These are phyloP conservation scores for Clonostachys chloroleuca DNA, from an alignment of 2,329 filamentous ascomycete genomes.

Conservation along the genomic window DNA sequence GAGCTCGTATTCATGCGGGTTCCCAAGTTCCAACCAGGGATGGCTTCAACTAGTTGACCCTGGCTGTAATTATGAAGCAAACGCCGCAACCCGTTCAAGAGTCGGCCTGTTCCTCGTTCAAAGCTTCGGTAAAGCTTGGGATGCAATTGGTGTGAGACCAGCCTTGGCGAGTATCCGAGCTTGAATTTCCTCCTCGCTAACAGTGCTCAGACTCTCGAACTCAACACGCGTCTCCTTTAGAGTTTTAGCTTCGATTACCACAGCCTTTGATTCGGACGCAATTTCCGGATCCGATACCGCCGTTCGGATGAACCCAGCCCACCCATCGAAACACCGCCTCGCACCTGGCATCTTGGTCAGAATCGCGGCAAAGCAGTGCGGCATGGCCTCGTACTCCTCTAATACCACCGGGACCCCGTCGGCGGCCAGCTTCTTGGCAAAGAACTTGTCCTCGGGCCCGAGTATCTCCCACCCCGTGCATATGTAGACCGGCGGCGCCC, in stretches of 20 bases:
- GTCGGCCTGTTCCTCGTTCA: slow-evolving; percentile 3
- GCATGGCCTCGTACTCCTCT: slow-evolving; percentile 77
- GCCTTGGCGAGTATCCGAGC: slow-evolving; percentile 24
- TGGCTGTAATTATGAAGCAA: too few species aligned
- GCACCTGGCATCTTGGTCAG: slow-evolving; percentile 40
- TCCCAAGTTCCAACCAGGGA: too few species aligned
- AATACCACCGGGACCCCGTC: slow-evolving; percentile 60
- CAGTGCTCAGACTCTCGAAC: slow-evolving; percentile 34
- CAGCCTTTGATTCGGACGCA: slow-evolving; percentile 31
- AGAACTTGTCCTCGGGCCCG: slow-evolving; percentile 59
- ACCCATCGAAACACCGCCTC: slow-evolving; percentile 47
- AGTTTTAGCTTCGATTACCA: slow-evolving; percentile 43
- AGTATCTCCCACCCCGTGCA: slow-evolving; percentile 69
- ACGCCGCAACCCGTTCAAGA: too few species aligned
- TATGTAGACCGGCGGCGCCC: slow-evolving; percentile 62
- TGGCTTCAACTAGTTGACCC: too few species aligned
- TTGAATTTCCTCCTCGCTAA: slow-evolving; percentile 35
- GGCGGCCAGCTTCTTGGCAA: slow-evolving; percentile 49
- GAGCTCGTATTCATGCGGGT: too few species aligned
- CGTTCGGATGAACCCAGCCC: slow-evolving; percentile 50
- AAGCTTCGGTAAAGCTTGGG: slow-evolving; percentile 18
- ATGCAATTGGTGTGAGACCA: not conserved
- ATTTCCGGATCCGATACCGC: slow-evolving; percentile 25
- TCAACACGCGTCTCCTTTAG: slow-evolving; percentile 41
- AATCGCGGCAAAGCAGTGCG: slow-evolving; percentile 65